Evolutionary conservation across 345 rosid genomes (phyloP).

Genomic region (Dipteronia sinensis): DNA sequence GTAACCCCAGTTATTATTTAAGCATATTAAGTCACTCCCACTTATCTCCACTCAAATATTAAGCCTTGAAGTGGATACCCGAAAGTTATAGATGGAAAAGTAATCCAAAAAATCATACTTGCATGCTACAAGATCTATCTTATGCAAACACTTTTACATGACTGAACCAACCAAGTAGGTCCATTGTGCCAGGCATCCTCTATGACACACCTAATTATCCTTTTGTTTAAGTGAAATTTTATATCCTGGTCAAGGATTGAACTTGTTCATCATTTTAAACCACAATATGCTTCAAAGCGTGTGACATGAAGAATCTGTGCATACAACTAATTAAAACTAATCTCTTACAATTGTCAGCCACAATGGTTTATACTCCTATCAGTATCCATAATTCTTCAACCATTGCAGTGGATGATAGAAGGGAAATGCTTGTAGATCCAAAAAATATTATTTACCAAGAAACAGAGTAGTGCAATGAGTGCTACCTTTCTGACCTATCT

Average conservation of each 20-base stretch:
- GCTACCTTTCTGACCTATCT: slow-evolving; percentile 68
- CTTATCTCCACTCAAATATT: neutral
- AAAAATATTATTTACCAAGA: slow-evolving; percentile 1
- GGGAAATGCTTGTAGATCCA: neutral
- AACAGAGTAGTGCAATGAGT: neutral
- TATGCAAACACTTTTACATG: neutral
- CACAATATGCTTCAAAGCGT: neutral
- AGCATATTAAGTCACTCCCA: neutral
- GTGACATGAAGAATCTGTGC: neutral
- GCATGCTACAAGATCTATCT: slow-evolving; percentile 4
- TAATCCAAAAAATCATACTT: neutral
- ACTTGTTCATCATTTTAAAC: neutral
- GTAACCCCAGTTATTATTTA: neutral
- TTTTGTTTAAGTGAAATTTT: neutral
- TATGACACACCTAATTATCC: neutral
- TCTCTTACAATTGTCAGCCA: neutral
- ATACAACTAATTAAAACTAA: neutral
- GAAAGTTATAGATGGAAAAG: neutral
- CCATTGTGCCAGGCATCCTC: neutral
- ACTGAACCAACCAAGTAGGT: neutral
- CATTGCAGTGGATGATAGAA: neutral
- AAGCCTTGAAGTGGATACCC: neutral
- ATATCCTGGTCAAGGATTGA: neutral
- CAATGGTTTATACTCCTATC: no score
- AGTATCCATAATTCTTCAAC: neutral